Conservation (phyloP, 2,329 filamentous ascomycete species). For the Boeremia lycopersici region DNA sequence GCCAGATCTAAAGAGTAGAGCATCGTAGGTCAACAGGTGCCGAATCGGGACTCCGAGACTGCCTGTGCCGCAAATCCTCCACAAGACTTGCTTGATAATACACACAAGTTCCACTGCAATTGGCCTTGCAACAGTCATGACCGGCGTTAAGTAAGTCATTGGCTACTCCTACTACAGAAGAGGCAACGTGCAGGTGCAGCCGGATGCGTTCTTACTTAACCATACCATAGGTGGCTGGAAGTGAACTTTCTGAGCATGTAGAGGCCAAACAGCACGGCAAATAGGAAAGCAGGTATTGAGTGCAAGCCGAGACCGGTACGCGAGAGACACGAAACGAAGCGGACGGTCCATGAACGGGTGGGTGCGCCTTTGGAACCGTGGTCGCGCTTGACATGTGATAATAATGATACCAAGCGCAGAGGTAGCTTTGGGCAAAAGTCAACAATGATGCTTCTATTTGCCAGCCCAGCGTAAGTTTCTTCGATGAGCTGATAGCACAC, state of each 20-base stretch:
- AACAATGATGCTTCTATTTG: too few relatives aligned
- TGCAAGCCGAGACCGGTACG: conserved; percentile 48
- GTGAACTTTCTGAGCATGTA: conserved; percentile 36
- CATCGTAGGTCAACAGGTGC: conserved; percentile 13
- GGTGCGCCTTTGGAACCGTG: conserved; percentile 18
- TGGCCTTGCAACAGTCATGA: conserved; percentile 47
- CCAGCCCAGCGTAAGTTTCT: too few relatives aligned
- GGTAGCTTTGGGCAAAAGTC: too few relatives aligned
- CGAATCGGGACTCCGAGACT: conserved; percentile 34
- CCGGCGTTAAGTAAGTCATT: conserved; percentile 46
- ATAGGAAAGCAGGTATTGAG: conserved; percentile 37
- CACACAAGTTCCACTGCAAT: too few relatives aligned
- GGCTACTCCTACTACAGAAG: conserved; percentile 47
- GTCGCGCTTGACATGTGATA: too few relatives aligned
- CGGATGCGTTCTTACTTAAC: conserved; percentile 33
- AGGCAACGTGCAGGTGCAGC: conserved; percentile 47
- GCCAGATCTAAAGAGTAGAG: neutral
- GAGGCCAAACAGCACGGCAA: conserved; percentile 44
- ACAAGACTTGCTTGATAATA: too few relatives aligned
- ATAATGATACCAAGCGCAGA: too few relatives aligned
- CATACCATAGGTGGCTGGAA: conserved; percentile 26
- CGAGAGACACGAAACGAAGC: conserved; percentile 42
- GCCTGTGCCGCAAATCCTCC: conserved; percentile 19
- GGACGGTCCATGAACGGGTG: conserved; percentile 42
- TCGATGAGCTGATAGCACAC: too few relatives aligned